Percentiles rank a stretch among this genome's conserved stretches.
phyloP scores from a whole-genome alignment of 257 asterid species.

The Nicotiana attenuata region DNA sequence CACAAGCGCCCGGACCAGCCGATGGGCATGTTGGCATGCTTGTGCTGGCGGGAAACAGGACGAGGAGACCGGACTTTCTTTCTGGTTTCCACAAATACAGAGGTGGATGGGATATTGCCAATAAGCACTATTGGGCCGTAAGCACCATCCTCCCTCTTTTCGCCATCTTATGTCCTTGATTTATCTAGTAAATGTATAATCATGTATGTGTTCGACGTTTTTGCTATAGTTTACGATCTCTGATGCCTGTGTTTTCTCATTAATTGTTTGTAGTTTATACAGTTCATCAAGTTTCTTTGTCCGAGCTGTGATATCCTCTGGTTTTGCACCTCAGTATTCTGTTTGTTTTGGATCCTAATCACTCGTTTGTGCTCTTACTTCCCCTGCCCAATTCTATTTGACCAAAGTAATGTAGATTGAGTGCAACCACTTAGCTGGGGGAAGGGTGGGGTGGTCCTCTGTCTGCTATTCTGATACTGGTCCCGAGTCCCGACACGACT shows the following conservation, averaged over 20 bases:
- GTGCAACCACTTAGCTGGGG: not conserved
- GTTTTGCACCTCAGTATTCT: not conserved
- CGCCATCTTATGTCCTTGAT: not conserved
- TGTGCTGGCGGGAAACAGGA: constrained; percentile 74
- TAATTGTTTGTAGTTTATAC: not conserved
- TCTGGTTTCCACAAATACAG: constrained; percentile 63
- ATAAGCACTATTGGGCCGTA: constrained; percentile 93
- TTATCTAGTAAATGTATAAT: not conserved
- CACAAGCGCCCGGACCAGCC: constrained; percentile 67
- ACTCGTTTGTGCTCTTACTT: not conserved
- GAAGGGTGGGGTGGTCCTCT: not conserved
- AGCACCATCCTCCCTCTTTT: constrained; percentile 19
- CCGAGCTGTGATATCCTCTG: not conserved
- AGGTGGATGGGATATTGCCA: constrained; percentile 98
- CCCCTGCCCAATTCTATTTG: not conserved
- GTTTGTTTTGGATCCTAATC: not conserved
- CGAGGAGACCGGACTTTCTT: constrained; percentile 78
- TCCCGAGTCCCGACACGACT: too few relatives aligned
- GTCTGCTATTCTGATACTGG: not conserved
- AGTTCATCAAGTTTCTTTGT: not conserved
- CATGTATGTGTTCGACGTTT: not conserved
- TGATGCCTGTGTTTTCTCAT: not conserved
- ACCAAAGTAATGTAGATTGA: not conserved
- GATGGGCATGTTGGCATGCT: constrained; percentile 39
- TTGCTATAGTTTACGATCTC: not conserved